Conservation (phyloP, 1,139 yeast genomes). For the Spencermartinsiella ligniputridi region DNA sequence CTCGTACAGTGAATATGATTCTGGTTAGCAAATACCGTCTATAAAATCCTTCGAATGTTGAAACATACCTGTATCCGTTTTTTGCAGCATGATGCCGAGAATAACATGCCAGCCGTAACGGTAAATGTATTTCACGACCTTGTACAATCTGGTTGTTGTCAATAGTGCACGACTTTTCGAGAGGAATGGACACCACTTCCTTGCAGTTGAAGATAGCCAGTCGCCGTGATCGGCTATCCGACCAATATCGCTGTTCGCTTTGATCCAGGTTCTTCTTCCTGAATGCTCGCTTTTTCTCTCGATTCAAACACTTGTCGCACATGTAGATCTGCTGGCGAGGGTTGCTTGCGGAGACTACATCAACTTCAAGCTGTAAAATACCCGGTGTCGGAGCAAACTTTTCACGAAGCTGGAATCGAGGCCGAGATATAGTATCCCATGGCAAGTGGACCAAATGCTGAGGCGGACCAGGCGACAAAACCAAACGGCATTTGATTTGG, state of each 20-base stretch:
- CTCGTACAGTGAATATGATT: constrained; percentile 64
- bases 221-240: constrained; percentile 66
- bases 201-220: constrained; percentile 89
- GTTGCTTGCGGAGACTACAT: constrained; percentile 37
- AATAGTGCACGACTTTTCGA: constrained; percentile 21
- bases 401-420: constrained; percentile 59
- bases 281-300: constrained; percentile 91
- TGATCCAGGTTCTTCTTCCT: constrained; percentile 63
- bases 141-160: constrained; percentile 21
- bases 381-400: constrained; percentile 32
- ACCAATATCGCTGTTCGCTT: constrained; percentile 71
- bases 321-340: constrained; percentile 59
- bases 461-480: constrained; percentile 67
- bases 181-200: constrained; percentile 72
- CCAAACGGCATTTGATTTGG: constrained; percentile 72
- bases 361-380: constrained; percentile 33
- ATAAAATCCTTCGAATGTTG: background rate
- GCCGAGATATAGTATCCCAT: constrained; percentile 79
- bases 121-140: constrained; percentile 57
- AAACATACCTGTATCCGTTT: constrained; percentile 54
- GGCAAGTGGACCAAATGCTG: constrained; percentile 74
- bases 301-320: constrained; percentile 80
- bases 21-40: constrained; percentile 24
- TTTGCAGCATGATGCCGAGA: constrained; percentile 90
- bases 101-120: constrained; percentile 88